Evolutionary conservation across 2,329 filamentous ascomycete genomes (phyloP).

Genomic region (Huntiella abstrusa): DNA sequence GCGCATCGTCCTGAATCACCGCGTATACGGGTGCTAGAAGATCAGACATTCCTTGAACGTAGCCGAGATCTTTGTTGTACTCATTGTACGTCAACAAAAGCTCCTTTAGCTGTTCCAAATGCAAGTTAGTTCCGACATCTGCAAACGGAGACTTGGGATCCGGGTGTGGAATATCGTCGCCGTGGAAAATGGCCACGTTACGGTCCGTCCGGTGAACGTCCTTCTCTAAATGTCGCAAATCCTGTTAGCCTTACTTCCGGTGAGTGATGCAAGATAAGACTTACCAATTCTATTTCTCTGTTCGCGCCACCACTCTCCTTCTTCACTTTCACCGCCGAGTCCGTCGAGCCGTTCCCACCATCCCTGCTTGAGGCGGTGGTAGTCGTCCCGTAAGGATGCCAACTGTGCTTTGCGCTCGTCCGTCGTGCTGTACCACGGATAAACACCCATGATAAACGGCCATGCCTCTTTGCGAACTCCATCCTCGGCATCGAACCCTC

Average conservation of each 20-base stretch:
- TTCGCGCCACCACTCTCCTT: slow-evolving; percentile 92
- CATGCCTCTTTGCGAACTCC: slow-evolving; percentile 92
- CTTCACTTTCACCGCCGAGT: slow-evolving; percentile 56
- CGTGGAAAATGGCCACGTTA: slow-evolving; percentile 82
- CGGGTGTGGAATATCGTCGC: slow-evolving; percentile 90
- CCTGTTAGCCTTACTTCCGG: background rate
- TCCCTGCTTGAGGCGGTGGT: slow-evolving; percentile 76
- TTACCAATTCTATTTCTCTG: slow-evolving; percentile 84
- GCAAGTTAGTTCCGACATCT: slow-evolving; percentile 82
- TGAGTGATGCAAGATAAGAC: slow-evolving; percentile 17
- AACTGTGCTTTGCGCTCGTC: slow-evolving; percentile 71
- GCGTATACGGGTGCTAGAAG: slow-evolving; percentile 90
- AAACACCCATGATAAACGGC: slow-evolving; percentile 81
- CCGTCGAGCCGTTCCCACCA: slow-evolving; percentile 95
- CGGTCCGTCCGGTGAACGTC: slow-evolving; percentile 96
- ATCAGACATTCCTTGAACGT: slow-evolving; percentile 98
- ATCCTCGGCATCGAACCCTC: slow-evolving; percentile 72
- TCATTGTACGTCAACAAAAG: slow-evolving; percentile 98
- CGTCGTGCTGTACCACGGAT: slow-evolving; percentile 77
- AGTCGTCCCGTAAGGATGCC: slow-evolving; percentile 78
- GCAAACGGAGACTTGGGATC: slow-evolving; percentile 93
- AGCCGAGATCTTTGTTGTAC: slow-evolving; percentile 86
- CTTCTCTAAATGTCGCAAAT: slow-evolving; percentile 49
- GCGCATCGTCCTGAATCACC: slow-evolving; percentile 88
- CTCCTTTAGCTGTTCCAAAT: slow-evolving; percentile 97